phyloP scores from a whole-genome alignment of 345 rosid genomes.

The Populus deltoides region DNA sequence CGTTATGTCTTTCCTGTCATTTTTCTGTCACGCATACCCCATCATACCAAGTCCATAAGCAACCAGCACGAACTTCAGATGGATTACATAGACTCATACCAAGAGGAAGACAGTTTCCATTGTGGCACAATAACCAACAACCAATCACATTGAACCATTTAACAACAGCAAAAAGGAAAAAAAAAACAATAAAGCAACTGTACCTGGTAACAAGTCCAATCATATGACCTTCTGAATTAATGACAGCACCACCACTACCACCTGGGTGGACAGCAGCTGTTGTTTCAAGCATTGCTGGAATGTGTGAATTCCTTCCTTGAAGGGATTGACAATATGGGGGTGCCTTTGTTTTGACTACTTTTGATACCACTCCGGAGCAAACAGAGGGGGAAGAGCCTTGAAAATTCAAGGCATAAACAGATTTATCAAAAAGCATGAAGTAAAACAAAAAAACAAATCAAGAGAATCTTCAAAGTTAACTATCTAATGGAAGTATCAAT shows the following conservation, averaged over 20 bases:
- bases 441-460: background rate
- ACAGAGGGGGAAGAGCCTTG: slow-evolving; percentile 76
- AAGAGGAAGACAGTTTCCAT: background rate
- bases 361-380: slow-evolving; percentile 77
- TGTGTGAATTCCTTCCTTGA: slow-evolving; percentile 24
- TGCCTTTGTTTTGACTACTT: slow-evolving; percentile 60
- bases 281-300: slow-evolving; percentile 91
- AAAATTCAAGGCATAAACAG: slow-evolving; percentile 11
- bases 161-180: background rate
- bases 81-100: background rate
- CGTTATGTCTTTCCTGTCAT: background rate
- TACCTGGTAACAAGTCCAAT: slow-evolving; percentile 94
- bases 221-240: slow-evolving; percentile 72
- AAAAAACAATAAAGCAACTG: background rate
- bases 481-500: background rate
- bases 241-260: slow-evolving; percentile 91
- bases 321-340: slow-evolving; percentile 30
- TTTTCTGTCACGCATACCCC: background rate
- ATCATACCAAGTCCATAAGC: background rate
- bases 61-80: background rate
- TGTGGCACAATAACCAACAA: background rate
- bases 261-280: slow-evolving; percentile 97
- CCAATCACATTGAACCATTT: background rate
- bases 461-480: background rate
- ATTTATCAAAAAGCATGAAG: background rate